phyloP scores from a whole-genome alignment of 2,329 filamentous ascomycete genomes.

The Monilinia polystroma region DNA sequence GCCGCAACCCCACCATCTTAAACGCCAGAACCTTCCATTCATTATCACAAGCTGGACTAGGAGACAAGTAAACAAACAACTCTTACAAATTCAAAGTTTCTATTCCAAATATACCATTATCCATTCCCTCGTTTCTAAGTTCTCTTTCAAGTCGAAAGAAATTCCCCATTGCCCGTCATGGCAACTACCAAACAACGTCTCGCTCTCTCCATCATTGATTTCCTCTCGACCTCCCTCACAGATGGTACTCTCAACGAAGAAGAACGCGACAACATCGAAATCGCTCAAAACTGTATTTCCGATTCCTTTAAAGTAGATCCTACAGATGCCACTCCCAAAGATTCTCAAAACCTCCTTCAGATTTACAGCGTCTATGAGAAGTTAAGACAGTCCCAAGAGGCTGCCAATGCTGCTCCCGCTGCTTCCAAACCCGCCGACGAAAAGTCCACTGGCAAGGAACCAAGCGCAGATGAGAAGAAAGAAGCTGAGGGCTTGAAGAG shows the following conservation, averaged over 20 bases:
- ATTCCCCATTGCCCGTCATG: slow-evolving; percentile 29
- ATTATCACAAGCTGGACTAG: neutral
- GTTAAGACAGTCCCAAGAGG: slow-evolving; percentile 57
- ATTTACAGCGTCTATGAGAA: slow-evolving; percentile 98
- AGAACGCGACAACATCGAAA: slow-evolving; percentile 90
- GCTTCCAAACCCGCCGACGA: slow-evolving; percentile 47
- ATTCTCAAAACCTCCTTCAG: slow-evolving; percentile 80
- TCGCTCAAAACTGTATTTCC: slow-evolving; percentile 90
- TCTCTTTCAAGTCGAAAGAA: neutral
- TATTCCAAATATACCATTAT: neutral
- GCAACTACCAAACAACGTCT: slow-evolving; percentile 66
- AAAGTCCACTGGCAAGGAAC: slow-evolving; percentile 41
- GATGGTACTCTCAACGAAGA: slow-evolving; percentile 88
- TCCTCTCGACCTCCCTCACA: slow-evolving; percentile 77
- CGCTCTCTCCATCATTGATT: slow-evolving; percentile 95
- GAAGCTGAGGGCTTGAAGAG: slow-evolving; percentile 87
- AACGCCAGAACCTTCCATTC: slow-evolving; percentile 16
- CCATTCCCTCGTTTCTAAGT: neutral
- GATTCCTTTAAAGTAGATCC: slow-evolving; percentile 95
- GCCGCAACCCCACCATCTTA: slow-evolving; percentile 6
- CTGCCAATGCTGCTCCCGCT: slow-evolving; percentile 42
- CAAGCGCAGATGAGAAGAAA: slow-evolving; percentile 59
- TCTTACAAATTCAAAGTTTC: neutral
- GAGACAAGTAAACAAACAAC: neutral
- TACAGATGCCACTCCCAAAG: slow-evolving; percentile 74